phyloP scores from a whole-genome alignment of 2,329 filamentous ascomycete genomes.

The Alternaria novae-zelandiae region DNA sequence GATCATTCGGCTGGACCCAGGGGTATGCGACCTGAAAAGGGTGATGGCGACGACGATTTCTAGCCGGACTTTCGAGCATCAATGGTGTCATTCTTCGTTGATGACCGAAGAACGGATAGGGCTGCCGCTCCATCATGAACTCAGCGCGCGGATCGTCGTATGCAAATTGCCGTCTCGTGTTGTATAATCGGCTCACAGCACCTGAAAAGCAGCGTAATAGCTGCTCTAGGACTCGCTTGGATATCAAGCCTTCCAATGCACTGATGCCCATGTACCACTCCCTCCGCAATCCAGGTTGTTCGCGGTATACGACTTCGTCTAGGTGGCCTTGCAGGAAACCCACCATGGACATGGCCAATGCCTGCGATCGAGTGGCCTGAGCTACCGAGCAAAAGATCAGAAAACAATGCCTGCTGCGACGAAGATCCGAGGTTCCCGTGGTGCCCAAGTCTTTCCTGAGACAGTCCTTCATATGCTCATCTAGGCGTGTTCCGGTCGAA shows the following conservation, averaged over 20 bases:
- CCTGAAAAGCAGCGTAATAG: neutral
- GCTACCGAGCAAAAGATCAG: neutral
- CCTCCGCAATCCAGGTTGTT: neutral
- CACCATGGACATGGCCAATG: neutral
- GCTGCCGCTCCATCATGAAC: neutral
- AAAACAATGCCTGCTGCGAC: neutral
- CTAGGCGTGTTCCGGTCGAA: neutral
- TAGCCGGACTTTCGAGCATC: too few relatives aligned
- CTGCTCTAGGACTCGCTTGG: neutral
- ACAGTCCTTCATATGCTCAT: neutral
- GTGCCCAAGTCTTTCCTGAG: neutral
- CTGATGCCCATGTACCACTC: neutral
- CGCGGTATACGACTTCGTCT: neutral
- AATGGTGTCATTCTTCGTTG: neutral
- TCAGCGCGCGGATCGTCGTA: neutral
- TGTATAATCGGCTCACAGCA: neutral
- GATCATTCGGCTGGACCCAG: too few relatives aligned
- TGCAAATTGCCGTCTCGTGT: neutral
- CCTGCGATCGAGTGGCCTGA: neutral
- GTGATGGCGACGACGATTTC: too few relatives aligned
- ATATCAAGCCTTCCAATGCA: neutral
- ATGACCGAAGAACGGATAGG: neutral
- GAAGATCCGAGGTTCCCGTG: neutral
- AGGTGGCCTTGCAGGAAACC: neutral
- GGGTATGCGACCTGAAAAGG: too few relatives aligned